A percentile compares a stretch with the other conserved stretches of the same genome.
Conservation (phyloP, 345 rosid species). For the Eucalyptus tenuipes region DNA sequence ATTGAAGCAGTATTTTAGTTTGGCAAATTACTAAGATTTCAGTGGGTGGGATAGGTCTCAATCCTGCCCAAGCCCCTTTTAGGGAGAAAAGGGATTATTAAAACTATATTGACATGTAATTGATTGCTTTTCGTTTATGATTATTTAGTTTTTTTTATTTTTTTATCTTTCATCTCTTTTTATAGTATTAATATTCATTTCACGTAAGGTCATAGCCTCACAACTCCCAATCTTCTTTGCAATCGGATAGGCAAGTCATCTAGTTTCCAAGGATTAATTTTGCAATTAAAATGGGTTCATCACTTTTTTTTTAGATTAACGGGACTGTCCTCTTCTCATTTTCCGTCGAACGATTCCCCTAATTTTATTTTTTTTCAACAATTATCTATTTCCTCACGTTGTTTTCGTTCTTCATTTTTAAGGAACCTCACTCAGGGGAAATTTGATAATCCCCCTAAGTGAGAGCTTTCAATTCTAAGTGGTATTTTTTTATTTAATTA, state of each 20-base stretch:
- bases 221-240: not conserved
- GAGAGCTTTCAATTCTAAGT: not conserved
- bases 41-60: not conserved
- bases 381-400: not conserved
- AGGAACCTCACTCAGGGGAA: not conserved
- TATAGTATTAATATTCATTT: too few relatives aligned
- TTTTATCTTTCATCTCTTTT: not conserved
- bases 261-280: too few relatives aligned
- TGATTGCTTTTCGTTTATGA: not conserved
- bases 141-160: not conserved
- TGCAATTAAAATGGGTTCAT: not conserved
- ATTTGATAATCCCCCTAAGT: not conserved
- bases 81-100: not conserved
- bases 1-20: not conserved
- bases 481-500: not conserved
- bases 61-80: not conserved
- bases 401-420: not conserved
- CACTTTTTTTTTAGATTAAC: not conserved
- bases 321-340: not conserved
- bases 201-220: not conserved
- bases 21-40: not conserved
- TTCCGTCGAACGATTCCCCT: not conserved
- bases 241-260: too few relatives aligned
- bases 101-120: rapidly evolving
- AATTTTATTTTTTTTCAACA: too few relatives aligned